phyloP scores from a whole-genome alignment of 2,329 filamentous ascomycete species.

The Parastagonospora avenae region DNA sequence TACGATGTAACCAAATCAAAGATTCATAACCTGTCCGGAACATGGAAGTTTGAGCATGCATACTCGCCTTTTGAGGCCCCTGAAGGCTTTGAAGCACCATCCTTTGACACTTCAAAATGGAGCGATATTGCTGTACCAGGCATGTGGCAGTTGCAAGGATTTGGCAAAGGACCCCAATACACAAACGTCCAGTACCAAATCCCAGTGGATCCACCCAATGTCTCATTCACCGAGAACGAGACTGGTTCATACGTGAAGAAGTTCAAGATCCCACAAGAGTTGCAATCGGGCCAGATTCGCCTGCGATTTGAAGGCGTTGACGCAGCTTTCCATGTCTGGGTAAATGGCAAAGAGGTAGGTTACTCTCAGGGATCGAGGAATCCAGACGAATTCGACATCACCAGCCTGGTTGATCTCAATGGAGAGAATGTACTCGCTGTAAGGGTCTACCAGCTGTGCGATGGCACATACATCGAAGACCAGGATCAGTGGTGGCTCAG shows the following conservation, averaged over 20 bases:
- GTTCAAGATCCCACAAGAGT: slow-evolving; percentile 60
- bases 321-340: slow-evolving; percentile 71
- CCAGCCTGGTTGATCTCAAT: slow-evolving; percentile 52
- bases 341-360: slow-evolving; percentile 68
- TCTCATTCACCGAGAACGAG: slow-evolving; percentile 65
- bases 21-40: slow-evolving; percentile 40
- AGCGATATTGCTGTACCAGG: slow-evolving; percentile 65
- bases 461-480: slow-evolving; percentile 72
- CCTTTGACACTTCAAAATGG: slow-evolving; percentile 52
- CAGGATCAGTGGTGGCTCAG: slow-evolving; percentile 72
- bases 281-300: slow-evolving; percentile 61
- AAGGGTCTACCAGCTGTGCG: slow-evolving; percentile 72
- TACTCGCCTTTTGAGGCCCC: slow-evolving; percentile 45
- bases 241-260: slow-evolving; percentile 66
- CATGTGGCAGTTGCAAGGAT: slow-evolving; percentile 73
- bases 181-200: slow-evolving; percentile 72
- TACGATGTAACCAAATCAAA: slow-evolving; percentile 43
- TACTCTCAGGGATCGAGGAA: slow-evolving; percentile 74
- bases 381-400: slow-evolving; percentile 72
- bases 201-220: slow-evolving; percentile 66
- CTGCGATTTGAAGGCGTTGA: slow-evolving; percentile 75
- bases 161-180: slow-evolving; percentile 67
- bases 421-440: slow-evolving; percentile 64
- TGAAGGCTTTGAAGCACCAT: slow-evolving; percentile 36
- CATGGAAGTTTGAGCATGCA: slow-evolving; percentile 49